A percentile compares a stretch with the other conserved stretches of the same genome.
These are phyloP conservation scores for Scutellaria barbata DNA, from an alignment of 257 asterid genomes.

Conservation along the genomic window DNA sequence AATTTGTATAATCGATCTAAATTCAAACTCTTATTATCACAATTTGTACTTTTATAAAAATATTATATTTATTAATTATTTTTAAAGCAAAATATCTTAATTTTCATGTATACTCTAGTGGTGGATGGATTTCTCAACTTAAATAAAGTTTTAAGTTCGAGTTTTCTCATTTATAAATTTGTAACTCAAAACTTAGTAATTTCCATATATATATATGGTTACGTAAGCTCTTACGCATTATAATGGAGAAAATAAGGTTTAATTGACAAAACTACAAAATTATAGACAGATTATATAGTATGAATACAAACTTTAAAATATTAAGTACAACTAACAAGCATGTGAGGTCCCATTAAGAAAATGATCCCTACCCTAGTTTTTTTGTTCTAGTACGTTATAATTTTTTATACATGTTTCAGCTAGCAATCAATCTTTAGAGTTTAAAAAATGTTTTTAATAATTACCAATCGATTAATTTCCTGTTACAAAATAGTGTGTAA, in stretches of 20 bases:
- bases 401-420: neutral
- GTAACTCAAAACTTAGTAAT: neutral
- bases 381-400: neutral
- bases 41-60: too few relatives aligned
- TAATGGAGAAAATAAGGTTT: neutral
- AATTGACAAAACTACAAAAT: neutral
- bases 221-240: constrained; percentile 55
- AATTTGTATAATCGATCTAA: too few relatives aligned
- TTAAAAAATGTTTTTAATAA: neutral
- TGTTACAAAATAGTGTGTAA: too few relatives aligned
- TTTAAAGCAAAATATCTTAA: too few relatives aligned
- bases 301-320: too few relatives aligned
- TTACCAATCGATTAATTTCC: too few relatives aligned
- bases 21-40: too few relatives aligned
- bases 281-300: neutral
- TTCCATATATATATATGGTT: neutral
- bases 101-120: too few relatives aligned
- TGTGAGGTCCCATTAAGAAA: constrained; percentile 29
- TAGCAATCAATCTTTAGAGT: neutral
- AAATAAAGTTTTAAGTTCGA: too few relatives aligned
- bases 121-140: too few relatives aligned
- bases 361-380: constrained; percentile 9
- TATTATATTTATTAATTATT: too few relatives aligned
- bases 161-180: too few relatives aligned
- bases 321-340: neutral